Evolutionary conservation across 305 asterid genomes (phyloP), one percentile per base, ranked within the genome.

Genomic region (Fraxinus paxiana): DNA sequence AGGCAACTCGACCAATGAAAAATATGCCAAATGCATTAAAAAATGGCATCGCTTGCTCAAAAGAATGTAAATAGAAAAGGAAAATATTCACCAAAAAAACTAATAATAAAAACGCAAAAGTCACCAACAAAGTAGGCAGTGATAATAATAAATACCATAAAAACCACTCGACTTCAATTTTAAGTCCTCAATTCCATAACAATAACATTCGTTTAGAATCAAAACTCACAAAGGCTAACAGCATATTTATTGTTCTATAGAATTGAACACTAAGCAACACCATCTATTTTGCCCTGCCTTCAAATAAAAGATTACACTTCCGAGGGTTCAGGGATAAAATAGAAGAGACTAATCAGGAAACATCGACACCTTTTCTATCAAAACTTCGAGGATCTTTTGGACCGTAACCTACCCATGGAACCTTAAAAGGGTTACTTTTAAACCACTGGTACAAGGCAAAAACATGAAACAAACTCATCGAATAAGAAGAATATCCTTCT

Each of bases 221-320:
- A 75, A n/a, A 78, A 48, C 78, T 78, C 80, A 73, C 86, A 34
- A 71, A 43, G 37, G 77, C 80, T 81, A 48, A 70, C 26, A 31
- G 28, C 83, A 73, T 31, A 74, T 31, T 83, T 86, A 82, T 86
- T 83, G 78, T 80, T 78, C 61, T 70, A 33, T 81, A 84, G 79
- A 18, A 30, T 48, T 48, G 67, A 77, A 78, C 22, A 48, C 59
- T 67, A 65, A 65, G 78, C 79, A 76, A 76, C 81, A 73, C 75
- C 67, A 31, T 67, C 67, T 2, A 80, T 65, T 41, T 76, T 31
- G 10, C 34, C 17, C 75, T 31, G 75, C 75, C 69, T 70, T 46
- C 71, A 48, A 61, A 80, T 59, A 65, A 54, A 54, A 61, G 38
- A 77, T 31, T 80, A 73, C 76, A 61, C 65, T 41, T 77, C 30